Evolutionary conservation across 805 yeast genomes (phyloP).

Genomic region (Candida chilensis): DNA sequence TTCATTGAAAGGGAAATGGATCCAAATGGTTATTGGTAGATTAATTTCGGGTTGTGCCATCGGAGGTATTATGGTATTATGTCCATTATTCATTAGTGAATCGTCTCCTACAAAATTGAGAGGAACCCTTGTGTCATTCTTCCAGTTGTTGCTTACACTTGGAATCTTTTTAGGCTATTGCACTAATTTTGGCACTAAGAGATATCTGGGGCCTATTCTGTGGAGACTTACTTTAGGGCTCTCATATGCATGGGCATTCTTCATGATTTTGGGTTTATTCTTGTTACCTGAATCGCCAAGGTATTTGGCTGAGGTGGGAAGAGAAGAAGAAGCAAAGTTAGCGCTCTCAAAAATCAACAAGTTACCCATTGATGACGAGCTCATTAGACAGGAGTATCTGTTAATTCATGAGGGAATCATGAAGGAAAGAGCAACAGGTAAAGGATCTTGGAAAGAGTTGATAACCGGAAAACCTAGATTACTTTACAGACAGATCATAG

Average conservation of each 20-base stretch:
- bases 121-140: background rate
- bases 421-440: conserved; percentile 28
- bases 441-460: conserved; percentile 27
- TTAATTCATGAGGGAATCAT: conserved; percentile 34
- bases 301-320: conserved; percentile 30
- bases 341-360: conserved; percentile 28
- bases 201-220: too few species aligned
- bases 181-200: too few species aligned
- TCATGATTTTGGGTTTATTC: too few species aligned
- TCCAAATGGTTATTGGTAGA: too few species aligned
- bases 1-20: too few species aligned
- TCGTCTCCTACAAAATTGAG: background rate
- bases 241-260: conserved; percentile 26
- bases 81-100: background rate
- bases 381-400: conserved; percentile 25
- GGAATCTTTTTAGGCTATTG: too few species aligned
- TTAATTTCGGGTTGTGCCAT: background rate
- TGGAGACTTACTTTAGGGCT: too few species aligned
- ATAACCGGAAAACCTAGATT: conserved; percentile 30
- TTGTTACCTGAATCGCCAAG: conserved; percentile 40
- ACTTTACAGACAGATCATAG: conserved; percentile 22
- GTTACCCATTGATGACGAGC: conserved; percentile 21
- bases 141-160: too few species aligned
- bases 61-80: background rate
- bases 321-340: conserved; percentile 23